Conservation (phyloP, 345 rosid genomes). For the Orychophragmus violaceus region DNA sequence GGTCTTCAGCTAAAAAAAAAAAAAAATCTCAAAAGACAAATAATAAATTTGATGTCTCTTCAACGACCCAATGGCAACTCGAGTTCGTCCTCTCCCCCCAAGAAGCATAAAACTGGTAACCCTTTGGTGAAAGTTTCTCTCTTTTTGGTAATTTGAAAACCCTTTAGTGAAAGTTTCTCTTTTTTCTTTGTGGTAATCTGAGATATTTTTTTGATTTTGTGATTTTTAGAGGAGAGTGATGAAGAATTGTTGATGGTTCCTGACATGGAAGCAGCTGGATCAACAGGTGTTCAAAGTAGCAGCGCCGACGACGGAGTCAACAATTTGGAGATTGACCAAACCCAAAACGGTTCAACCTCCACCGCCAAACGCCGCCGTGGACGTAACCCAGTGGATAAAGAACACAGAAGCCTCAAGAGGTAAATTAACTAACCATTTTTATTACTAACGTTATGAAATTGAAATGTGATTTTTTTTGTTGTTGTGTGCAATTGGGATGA, state of each 20-base stretch:
- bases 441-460: neutral
- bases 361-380: conserved; percentile 40
- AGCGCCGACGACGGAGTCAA: conserved; percentile 12
- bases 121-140: neutral
- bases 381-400: conserved; percentile 58
- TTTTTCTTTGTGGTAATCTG: too few species aligned
- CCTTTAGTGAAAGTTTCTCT: too few species aligned
- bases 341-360: conserved; percentile 28
- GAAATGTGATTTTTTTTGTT: too few species aligned
- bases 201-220: too few species aligned
- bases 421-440: neutral
- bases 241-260: conserved; percentile 67
- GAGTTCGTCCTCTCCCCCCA: conserved; percentile 22
- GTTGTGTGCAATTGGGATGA: too few species aligned
- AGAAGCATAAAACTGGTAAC: conserved; percentile 25
- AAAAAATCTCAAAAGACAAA: conserved; percentile 10
- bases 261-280: conserved; percentile 49
- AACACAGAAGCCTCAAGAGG: conserved; percentile 65
- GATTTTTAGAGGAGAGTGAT: conserved; percentile 53
- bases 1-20: neutral
- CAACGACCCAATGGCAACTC: conserved; percentile 28
- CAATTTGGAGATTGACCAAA: conserved; percentile 10
- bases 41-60: conserved; percentile 27
- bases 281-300: conserved; percentile 13
- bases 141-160: too few species aligned